Evolutionary conservation across 176 grass and related monocot genomes (phyloP).

Genomic region (Puccinellia tenuiflora): DNA sequence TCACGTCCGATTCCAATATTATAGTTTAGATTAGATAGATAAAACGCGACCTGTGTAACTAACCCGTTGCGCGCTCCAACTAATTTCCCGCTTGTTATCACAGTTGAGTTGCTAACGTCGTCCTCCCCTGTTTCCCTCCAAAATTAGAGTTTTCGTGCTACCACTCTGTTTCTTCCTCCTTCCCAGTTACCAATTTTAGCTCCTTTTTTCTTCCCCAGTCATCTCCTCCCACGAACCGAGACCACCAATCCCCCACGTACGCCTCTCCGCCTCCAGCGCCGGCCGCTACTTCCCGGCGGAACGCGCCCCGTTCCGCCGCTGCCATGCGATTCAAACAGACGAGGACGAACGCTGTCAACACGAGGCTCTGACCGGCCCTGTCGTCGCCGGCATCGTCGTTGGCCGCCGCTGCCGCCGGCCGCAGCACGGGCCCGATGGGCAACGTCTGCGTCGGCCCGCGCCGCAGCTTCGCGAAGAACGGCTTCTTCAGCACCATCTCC

Average conservation of each 20-base stretch:
- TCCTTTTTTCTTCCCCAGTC: conserved; percentile 13
- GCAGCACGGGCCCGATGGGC: conserved; percentile 42
- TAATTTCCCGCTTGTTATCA: neutral
- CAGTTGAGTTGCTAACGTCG: neutral
- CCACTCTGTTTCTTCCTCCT: conserved; percentile 3
- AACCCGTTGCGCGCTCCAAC: neutral
- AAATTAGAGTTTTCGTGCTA: conserved; percentile 19
- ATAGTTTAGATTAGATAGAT: too few relatives aligned
- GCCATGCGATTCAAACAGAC: conserved; percentile 19
- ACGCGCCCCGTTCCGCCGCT: conserved; percentile 35
- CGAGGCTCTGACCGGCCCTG: neutral
- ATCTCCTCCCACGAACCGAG: neutral
- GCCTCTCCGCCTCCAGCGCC: neutral
- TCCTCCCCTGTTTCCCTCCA: neutral
- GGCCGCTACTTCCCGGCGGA: conserved; percentile 16
- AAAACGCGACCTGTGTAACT: too few relatives aligned
- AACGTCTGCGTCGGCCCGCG: conserved; percentile 38
- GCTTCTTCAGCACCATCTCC: conserved; percentile 32
- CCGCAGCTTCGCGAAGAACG: conserved; percentile 37
- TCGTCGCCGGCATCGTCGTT: neutral
- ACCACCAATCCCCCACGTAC: conserved; percentile 2
- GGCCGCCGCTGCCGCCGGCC: neutral
- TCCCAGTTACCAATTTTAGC: conserved; percentile 38
- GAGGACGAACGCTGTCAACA: neutral
- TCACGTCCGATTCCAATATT: too few relatives aligned